Percentiles rank a stretch among this genome's conserved stretches.
Evolutionary conservation across 2,329 filamentous ascomycete genomes (phyloP).

Genomic region (Thermomyces lanuginosus): DNA sequence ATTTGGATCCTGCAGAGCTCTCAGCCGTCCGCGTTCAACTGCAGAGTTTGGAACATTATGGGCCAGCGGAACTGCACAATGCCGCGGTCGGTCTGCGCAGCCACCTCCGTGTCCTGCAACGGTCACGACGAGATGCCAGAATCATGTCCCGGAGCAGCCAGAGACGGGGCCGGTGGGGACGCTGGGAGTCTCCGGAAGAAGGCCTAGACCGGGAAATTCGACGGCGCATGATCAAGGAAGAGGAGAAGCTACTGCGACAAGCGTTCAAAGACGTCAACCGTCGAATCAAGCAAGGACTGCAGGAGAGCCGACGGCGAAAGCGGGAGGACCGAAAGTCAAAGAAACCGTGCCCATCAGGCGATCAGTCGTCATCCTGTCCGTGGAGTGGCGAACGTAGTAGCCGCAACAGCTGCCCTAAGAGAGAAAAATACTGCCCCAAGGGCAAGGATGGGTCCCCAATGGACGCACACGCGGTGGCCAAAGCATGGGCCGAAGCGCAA

Average conservation of each 20-base stretch:
- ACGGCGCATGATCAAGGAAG: constrained; percentile 19
- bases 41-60: constrained; percentile 17
- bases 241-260: constrained; percentile 21
- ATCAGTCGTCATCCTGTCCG: constrained; percentile 2
- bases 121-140: constrained; percentile 16
- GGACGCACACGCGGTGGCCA: constrained; percentile 6
- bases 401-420: not conserved
- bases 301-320: constrained; percentile 12
- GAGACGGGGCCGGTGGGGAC: constrained; percentile 15
- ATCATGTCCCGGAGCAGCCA: constrained; percentile 1
- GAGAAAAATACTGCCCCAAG: not conserved
- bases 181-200: constrained; percentile 22
- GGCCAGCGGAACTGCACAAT: constrained; percentile 20
- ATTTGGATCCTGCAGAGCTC: constrained; percentile 20
- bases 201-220: constrained; percentile 15
- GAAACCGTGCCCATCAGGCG: constrained; percentile 3
- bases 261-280: constrained; percentile 21
- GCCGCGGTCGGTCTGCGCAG: constrained; percentile 20
- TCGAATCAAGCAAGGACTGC: constrained; percentile 21
- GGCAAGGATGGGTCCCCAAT: not conserved
- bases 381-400: not conserved
- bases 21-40: constrained; percentile 21
- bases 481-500: constrained; percentile 6
- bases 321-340: constrained; percentile 6
- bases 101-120: constrained; percentile 18